Evolutionary conservation across 108 stramenopile genomes (phyloP).

Genomic region (Heterococcus sp.): DNA sequence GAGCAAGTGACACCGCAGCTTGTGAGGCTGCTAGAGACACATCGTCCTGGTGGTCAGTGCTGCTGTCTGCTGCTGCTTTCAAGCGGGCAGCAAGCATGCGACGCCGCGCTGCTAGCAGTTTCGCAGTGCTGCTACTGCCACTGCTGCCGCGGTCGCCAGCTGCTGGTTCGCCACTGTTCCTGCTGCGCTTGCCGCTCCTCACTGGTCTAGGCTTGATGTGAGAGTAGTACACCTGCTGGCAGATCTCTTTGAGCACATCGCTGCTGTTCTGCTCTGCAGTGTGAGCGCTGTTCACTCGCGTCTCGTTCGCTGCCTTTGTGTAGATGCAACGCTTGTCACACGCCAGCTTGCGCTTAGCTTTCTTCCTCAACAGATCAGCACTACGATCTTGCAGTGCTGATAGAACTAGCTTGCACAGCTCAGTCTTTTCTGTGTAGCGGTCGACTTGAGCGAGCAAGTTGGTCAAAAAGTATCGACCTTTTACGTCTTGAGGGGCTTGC

Average conservation of each 20-base stretch:
- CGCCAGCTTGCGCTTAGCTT: slow-evolving; percentile 20
- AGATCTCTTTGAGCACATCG: slow-evolving; percentile 3
- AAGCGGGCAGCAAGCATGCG: too few relatives aligned
- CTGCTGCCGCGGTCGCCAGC: background rate
- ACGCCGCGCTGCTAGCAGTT: too few relatives aligned
- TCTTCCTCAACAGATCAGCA: background rate
- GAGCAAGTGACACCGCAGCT: background rate
- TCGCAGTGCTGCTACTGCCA: too few relatives aligned
- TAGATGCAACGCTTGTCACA: slow-evolving; percentile 16
- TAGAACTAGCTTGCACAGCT: slow-evolving; percentile 5
- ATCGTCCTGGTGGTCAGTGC: background rate
- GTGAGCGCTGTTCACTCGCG: slow-evolving; percentile 4
- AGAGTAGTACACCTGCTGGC: background rate
- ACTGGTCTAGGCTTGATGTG: background rate
- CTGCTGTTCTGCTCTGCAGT: slow-evolving; percentile 10
- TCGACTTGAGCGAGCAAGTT: slow-evolving; percentile 8
- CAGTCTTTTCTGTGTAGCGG: slow-evolving; percentile 3
- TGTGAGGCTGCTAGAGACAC: background rate
- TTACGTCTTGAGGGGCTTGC: slow-evolving; percentile 3
- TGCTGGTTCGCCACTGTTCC: background rate
- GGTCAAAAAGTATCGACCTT: slow-evolving; percentile 17
- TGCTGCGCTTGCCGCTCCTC: background rate
- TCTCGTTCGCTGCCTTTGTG: slow-evolving; percentile 22
- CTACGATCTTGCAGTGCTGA: background rate
- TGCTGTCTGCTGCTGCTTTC: background rate